Evolutionary conservation across 192 early-diverging fungal genomes (phyloP), one percentile per base, ranked within the genome.

Genomic region (Backusella westeae): DNA sequence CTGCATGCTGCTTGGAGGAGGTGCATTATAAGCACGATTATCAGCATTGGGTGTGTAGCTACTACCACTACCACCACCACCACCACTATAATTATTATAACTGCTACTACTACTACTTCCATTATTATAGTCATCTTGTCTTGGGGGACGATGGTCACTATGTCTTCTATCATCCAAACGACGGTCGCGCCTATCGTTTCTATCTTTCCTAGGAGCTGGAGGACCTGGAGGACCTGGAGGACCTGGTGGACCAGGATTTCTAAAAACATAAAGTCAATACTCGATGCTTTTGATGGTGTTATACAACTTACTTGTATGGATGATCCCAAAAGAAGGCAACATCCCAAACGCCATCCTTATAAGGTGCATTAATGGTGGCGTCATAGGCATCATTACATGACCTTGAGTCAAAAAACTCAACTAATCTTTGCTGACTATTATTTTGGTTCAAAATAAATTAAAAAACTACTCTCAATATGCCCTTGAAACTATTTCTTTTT

Each of bases 321-420:
- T 79, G 77, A 68, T 87, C 86, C 86, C 86, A 87, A 14, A 80
- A 78, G 71, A 79, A 85, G 6, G 75, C 35, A 17, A 81, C 73
- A 63, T 85, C 82, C 49, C 85, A 82, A 23, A 29, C 67, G 1
- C 86, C 86, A 38, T 72, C 79, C 17, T 81, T 78, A 38, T 81
- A 84, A 4, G 35, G 12, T n/a, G 76, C 38, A 6, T 81, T 81
- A 19, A 81, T 71, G 1, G 77, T 74, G 10, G 73, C 77, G 75
- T 80, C 74, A 49, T 77, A 75, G 8, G 84, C 84, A 71, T 80
- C 71, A 10, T 77, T 76, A 35, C 78, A 80, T n/a, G 75, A 75
- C 23, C 86, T 77, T 6, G 82, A 80, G 73, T 87, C 86, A 74
- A 76, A 87, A 70, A 81, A 87, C 65, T 87, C 86, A 14, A 84